These are phyloP conservation scores for Pyrenopolyporus hunteri DNA, from an alignment of 495 filamentous ascomycete species.

Conservation along the genomic window DNA sequence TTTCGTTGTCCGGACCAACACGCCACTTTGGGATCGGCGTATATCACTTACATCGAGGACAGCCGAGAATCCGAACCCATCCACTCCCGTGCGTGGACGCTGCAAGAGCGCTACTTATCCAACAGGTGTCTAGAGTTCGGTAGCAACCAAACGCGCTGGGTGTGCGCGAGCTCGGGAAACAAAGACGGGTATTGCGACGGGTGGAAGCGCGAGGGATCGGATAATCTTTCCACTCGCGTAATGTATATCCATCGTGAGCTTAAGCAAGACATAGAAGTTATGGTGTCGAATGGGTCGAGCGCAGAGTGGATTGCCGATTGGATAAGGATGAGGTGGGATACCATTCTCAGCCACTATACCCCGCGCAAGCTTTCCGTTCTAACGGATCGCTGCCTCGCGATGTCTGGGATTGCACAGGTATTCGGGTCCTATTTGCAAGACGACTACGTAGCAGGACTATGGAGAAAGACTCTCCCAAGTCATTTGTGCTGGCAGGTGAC, in stretches of 20 bases:
- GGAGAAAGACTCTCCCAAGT: background rate
- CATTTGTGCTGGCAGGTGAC: background rate
- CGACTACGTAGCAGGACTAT: background rate
- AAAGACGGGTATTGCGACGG: conserved; percentile 10
- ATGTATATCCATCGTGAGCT: conserved; percentile 8
- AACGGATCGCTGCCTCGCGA: background rate
- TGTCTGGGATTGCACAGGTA: conserved; percentile 3
- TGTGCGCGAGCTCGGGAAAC: background rate
- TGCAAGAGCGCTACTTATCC: conserved; percentile 3
- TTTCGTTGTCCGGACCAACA: conserved; percentile 6
- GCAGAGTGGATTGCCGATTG: conserved; percentile 5
- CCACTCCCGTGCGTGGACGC: background rate
- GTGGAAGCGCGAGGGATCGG: background rate
- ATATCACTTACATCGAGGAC: conserved; percentile 1
- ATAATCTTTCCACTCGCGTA: background rate
- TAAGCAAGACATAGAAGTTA: background rate
- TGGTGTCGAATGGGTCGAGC: background rate
- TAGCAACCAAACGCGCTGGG: conserved; percentile 4
- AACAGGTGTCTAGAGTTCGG: conserved; percentile 1
- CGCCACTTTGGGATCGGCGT: background rate
- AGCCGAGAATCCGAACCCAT: background rate
- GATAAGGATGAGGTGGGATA: background rate
- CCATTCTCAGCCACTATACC: background rate
- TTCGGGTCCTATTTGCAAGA: background rate
- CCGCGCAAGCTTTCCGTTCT: conserved; percentile 9